Evolutionary conservation across 2,329 filamentous ascomycete genomes (phyloP), one percentile per base, ranked within the genome.

Genomic region (Cladosporium sphaerospermum): DNA sequence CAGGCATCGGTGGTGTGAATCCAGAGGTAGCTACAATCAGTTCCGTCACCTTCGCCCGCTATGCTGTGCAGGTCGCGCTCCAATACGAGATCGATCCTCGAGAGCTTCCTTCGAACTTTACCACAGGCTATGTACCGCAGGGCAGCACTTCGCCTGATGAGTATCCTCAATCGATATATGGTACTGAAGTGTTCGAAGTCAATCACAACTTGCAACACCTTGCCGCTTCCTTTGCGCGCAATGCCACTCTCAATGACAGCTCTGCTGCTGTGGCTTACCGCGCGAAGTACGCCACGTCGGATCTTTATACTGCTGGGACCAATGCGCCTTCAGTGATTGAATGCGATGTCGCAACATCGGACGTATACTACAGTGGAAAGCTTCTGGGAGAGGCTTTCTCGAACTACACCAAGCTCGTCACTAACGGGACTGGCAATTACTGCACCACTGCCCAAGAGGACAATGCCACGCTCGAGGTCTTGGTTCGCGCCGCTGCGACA

Each of bases 81-180:
- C 86, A 90, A 67, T 87, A 89, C 59, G 86, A 90, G 67, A 80
- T 90, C 56, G 86, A 89, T 60, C 72, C 79, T 1, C 79, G 86
- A 33, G 85, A 88, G 56, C 79, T 88, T 33, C 83, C 85, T 0
- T 63, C 64, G 1, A 83, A 83, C 66, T 88, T 78, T 69, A 72
- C 77, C 0, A 86, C 84, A 0, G 85, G 85, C 4, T 89, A 89
- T 65, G 75, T 89, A 31, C 78, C 84, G 1, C 83, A 81, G 61
- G 86, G 84, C n/a, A 73, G 77, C 18, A 66, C 73, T 23, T 59
- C 64, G 6, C 82, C 85, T 0, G 67, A 75, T 41, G 60, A 68
- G 42, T 73, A 72, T 56, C 71, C 71, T 2, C 55, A 56, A 28
- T 49, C 54, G 31, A 67, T 73, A 51, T 73, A 72, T 54, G 69